These are phyloP conservation scores for Penicillium robsamsonii DNA, from an alignment of 495 filamentous ascomycete genomes.

Conservation along the genomic window DNA sequence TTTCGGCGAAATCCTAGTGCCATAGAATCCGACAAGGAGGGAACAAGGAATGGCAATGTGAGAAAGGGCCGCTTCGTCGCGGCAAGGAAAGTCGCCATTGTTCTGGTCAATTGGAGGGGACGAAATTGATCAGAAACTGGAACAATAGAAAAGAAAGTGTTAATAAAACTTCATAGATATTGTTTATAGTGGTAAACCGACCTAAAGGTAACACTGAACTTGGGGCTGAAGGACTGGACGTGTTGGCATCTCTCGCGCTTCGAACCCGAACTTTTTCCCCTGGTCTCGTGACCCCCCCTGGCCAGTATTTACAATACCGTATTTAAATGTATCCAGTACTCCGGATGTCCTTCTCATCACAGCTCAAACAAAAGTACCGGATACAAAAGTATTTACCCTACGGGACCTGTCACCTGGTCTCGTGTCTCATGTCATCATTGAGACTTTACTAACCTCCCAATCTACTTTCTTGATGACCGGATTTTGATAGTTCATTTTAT, in stretches of 20 bases:
- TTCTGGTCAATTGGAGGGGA: slow-evolving; percentile 15
- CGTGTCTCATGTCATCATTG: slow-evolving; percentile 24
- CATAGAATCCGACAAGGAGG: slow-evolving; percentile 37
- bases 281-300: slow-evolving; percentile 27
- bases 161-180: neutral
- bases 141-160: neutral
- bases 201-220: slow-evolving; percentile 5
- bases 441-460: neutral
- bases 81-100: slow-evolving; percentile 33
- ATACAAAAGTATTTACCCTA: neutral
- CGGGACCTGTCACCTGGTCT: slow-evolving; percentile 22
- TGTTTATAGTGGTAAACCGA: neutral
- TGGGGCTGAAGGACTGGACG: slow-evolving; percentile 12
- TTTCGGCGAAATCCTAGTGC: slow-evolving; percentile 46
- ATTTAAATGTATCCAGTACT: neutral
- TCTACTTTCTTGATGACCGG: neutral
- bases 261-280: slow-evolving; percentile 27
- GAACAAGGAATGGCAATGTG: slow-evolving; percentile 42
- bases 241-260: slow-evolving; percentile 10
- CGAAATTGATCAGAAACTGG: slow-evolving; percentile 2
- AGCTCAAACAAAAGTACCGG: neutral
- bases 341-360: neutral
- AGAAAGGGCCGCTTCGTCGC: slow-evolving; percentile 41
- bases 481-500: slow-evolving; percentile 4
- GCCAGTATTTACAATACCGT: neutral